Percentiles rank a stretch among this genome's conserved stretches.
Evolutionary conservation across 2,329 filamentous ascomycete genomes (phyloP).

Genomic region (Setomelanomma holmii): DNA sequence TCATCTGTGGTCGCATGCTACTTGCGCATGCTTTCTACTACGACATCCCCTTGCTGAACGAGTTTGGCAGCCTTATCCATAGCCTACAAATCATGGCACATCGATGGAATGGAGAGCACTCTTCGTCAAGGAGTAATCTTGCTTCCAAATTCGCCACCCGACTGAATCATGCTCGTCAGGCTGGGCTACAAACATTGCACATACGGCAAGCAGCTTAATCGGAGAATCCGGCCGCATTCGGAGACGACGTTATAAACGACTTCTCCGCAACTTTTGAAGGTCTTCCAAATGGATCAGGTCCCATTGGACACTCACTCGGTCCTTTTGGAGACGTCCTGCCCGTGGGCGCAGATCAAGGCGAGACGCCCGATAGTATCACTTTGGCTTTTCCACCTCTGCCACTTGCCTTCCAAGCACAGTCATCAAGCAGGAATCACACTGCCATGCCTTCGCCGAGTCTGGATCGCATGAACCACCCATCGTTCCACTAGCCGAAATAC

Average conservation of each 20-base stretch:
- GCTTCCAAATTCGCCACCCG: conserved; percentile 47
- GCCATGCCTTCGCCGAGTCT: not conserved
- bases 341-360: conserved; percentile 6
- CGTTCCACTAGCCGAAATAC: not conserved
- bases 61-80: conserved; percentile 44
- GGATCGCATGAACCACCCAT: not conserved
- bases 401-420: conserved; percentile 33
- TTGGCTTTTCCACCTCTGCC: conserved; percentile 47
- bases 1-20: conserved; percentile 42
- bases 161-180: conserved; percentile 33
- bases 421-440: not conserved
- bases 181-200: conserved; percentile 28
- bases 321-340: conserved; percentile 2
- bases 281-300: not conserved
- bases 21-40: conserved; percentile 46
- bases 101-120: conserved; percentile 44
- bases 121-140: conserved; percentile 28
- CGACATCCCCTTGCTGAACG: conserved; percentile 29
- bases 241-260: not conserved
- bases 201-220: conserved; percentile 46
- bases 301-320: conserved; percentile 2
- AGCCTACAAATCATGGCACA: conserved; percentile 48
- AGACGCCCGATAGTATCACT: conserved; percentile 30
- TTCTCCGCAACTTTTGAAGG: no score
- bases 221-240: conserved; percentile 16